These are phyloP conservation scores for Atkinsonella texensis DNA, from an alignment of 2,329 filamentous ascomycete species.

Conservation along the genomic window DNA sequence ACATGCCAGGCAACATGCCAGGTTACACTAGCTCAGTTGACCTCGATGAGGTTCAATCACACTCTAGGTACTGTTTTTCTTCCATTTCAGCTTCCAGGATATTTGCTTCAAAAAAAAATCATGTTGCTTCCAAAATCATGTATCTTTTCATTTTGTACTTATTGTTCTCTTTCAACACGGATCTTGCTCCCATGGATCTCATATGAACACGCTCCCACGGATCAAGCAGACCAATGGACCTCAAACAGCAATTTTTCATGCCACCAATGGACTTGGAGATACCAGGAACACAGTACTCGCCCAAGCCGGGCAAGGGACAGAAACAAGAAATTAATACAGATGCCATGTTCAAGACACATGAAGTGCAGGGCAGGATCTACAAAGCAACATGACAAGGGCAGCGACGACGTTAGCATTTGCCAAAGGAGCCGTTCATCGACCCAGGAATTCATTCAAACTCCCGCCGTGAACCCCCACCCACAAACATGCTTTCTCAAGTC, in stretches of 20 bases:
- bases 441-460: neutral
- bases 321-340: neutral
- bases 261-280: neutral
- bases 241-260: too few species aligned
- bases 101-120: slow-evolving; percentile 2
- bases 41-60: slow-evolving; percentile 47
- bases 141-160: slow-evolving; percentile 15
- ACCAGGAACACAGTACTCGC: slow-evolving; percentile 8
- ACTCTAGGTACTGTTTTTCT: slow-evolving; percentile 50
- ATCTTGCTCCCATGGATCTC: neutral
- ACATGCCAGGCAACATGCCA: too few species aligned
- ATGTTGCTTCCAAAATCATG: slow-evolving; percentile 9
- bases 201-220: neutral
- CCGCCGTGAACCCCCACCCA: neutral
- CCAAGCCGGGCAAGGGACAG: slow-evolving; percentile 7
- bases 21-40: slow-evolving; percentile 40
- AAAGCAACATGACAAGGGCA: neutral
- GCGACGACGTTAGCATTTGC: too few species aligned
- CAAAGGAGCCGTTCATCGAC: neutral
- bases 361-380: slow-evolving; percentile 5
- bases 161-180: slow-evolving; percentile 9
- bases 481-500: slow-evolving; percentile 1
- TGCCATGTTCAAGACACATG: neutral
- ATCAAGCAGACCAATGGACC: neutral
- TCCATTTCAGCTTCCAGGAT: slow-evolving; percentile 30